These are phyloP conservation scores for Fraxinus cuspidata DNA, from an alignment of 257 asterid genomes.

Conservation along the genomic window DNA sequence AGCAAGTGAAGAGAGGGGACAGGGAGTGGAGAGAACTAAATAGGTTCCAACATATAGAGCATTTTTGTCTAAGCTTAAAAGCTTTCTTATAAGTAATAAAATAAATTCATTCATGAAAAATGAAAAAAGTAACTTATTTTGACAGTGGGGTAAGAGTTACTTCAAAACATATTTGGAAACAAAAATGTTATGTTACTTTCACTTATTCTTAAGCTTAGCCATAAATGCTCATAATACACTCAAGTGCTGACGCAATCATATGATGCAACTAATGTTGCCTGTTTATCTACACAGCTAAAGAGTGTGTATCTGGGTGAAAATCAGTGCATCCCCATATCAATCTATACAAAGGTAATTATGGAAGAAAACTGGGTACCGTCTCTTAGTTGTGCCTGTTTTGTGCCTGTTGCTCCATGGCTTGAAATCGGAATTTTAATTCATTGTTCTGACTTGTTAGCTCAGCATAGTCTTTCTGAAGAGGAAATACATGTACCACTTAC, in stretches of 20 bases:
- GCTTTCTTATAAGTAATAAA: no score
- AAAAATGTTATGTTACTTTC: background rate
- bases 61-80: no score
- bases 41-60: slow-evolving; percentile 1
- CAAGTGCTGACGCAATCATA: no score
- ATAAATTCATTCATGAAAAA: no score
- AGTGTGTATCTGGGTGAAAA: background rate
- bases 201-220: background rate
- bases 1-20: background rate
- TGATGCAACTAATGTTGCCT: background rate
- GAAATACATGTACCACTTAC: slow-evolving; percentile 13
- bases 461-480: slow-evolving; percentile 60
- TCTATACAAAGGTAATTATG: background rate
- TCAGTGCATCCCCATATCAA: background rate
- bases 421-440: slow-evolving; percentile 79
- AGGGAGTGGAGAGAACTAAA: background rate
- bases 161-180: background rate
- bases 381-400: slow-evolving; percentile 78
- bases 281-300: background rate
- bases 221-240: no score
- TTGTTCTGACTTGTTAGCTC: slow-evolving; percentile 69
- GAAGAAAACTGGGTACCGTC: slow-evolving; percentile 55
- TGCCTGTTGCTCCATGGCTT: slow-evolving; percentile 88
- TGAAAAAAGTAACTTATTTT: no score
- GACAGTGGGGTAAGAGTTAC: no score